Evolutionary conservation across 2,329 filamentous ascomycete genomes (phyloP), one percentile per base, ranked within the genome.

Genomic region (Botrytis porri): DNA sequence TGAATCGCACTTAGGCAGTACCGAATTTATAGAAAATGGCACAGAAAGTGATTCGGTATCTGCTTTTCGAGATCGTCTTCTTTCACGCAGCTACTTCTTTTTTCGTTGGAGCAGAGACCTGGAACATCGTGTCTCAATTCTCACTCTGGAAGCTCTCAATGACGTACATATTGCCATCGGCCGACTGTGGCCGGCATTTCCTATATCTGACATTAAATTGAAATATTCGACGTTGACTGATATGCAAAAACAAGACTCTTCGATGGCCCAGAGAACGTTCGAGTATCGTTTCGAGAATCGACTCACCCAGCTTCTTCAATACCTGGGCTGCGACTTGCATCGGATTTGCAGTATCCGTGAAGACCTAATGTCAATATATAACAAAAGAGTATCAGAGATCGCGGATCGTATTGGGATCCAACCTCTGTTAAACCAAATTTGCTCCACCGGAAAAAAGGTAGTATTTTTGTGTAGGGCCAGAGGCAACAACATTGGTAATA

Each of bases 61-160:
- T 20, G 16, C n/a, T 39, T n/a, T 66, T 22, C 45, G 45, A 29
- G 20, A 37, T 6, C 35, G 37, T 45, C 22, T 54, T 22, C 35
- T 39, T 39, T 39, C 45, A n/a, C 64, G 45, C 25, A 54, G n/a
- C 6, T 39, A 66, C 51, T 54, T 66, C 18, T 2, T 54, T 7
- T 22, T 66, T 29, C 4, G 51, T 66, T 7, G 48, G 16, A n/a
- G 1, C 45, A 14, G 2, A 39, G 25, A 29, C 4, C 64, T 29
- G 37, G 8, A 9, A 25, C 12, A 1, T 8, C 0, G 1, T 25
- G 12, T 32, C 48, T 25, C 20, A 8, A 8, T 0, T 37, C 10
- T 37, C 5, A 37, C 1, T 66, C 3, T 1, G 14, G 4, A 10
- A 29, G 22, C 64, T 54, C 25, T n/a, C n/a, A 4, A 7, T 51